Evolutionary conservation across 805 yeast species (phyloP).

Genomic region (Candida mattraensis): DNA sequence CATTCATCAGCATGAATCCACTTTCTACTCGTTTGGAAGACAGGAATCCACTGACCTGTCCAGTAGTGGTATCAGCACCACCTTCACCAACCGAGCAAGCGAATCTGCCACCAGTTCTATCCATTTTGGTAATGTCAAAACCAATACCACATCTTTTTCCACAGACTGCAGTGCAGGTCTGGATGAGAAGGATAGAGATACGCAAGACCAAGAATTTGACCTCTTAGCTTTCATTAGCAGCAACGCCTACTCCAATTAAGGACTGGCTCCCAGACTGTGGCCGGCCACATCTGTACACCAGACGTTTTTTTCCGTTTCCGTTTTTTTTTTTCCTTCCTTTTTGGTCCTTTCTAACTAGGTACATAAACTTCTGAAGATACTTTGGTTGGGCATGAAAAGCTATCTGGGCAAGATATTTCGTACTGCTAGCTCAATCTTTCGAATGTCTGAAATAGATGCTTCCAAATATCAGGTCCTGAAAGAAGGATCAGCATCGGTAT

Average conservation of each 20-base stretch:
- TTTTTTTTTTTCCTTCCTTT: too few species aligned
- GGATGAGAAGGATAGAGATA: neutral
- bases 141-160: neutral
- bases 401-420: too few species aligned
- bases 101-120: slow-evolving; percentile 1
- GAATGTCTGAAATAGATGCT: slow-evolving; percentile 9
- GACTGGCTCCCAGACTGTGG: too few species aligned
- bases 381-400: too few species aligned
- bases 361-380: too few species aligned
- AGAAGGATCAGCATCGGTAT: slow-evolving; percentile 84
- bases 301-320: too few species aligned
- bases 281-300: too few species aligned
- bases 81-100: neutral
- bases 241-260: too few species aligned
- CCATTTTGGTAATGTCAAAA: neutral
- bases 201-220: slow-evolving; percentile 18
- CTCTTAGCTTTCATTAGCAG: slow-evolving; percentile 21
- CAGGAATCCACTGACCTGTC: neutral
- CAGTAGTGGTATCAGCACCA: slow-evolving; percentile 1
- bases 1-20: slow-evolving; percentile 17
- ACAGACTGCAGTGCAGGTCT: neutral
- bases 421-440: too few species aligned
- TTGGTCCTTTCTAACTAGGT: too few species aligned
- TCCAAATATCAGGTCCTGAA: slow-evolving; percentile 35
- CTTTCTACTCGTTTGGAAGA: slow-evolving; percentile 16